phyloP scores from a whole-genome alignment of 352 stramenopile species.

The Elongisporangium senticosum region DNA sequence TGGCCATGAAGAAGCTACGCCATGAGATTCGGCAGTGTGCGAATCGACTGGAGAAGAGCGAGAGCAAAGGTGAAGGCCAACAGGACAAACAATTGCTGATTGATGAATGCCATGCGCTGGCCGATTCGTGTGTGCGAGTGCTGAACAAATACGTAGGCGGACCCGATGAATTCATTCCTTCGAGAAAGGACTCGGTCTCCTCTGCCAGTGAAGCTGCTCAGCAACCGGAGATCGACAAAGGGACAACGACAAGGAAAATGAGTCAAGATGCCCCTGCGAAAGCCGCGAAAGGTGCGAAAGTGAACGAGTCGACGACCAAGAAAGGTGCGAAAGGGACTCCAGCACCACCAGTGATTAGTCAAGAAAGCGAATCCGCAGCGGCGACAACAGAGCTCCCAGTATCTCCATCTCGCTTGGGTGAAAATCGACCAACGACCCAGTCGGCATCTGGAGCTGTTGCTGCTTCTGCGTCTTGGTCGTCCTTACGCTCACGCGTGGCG shows the following conservation, averaged over 20 bases:
- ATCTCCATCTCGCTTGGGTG: no score
- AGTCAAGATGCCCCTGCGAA: no score
- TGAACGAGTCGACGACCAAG: no score
- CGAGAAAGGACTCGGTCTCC: neutral
- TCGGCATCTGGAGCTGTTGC: no score
- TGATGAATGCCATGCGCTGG: constrained; percentile 57
- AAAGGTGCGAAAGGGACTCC: no score
- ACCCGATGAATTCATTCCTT: constrained; percentile 2
- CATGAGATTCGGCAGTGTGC: constrained; percentile 55
- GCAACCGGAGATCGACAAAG: neutral
- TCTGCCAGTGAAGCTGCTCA: neutral
- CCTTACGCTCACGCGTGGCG: no score
- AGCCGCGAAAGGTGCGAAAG: no score
- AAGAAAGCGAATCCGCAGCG: no score
- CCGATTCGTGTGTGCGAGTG: constrained; percentile 49
- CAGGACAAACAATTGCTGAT: constrained; percentile 40
- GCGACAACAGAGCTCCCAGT: no score
- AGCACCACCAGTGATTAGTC: no score
- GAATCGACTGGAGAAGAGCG: constrained; percentile 32
- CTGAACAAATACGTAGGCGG: constrained; percentile 57
- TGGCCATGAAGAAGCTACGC: constrained; percentile 71
- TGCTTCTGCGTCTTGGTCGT: no score
- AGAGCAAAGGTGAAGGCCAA: constrained; percentile 16
- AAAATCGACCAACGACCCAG: no score
- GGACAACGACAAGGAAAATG: neutral